phyloP scores from a whole-genome alignment of 228 moss, liverwort and hornwort genomes.

The Sphagnum magellanicum region DNA sequence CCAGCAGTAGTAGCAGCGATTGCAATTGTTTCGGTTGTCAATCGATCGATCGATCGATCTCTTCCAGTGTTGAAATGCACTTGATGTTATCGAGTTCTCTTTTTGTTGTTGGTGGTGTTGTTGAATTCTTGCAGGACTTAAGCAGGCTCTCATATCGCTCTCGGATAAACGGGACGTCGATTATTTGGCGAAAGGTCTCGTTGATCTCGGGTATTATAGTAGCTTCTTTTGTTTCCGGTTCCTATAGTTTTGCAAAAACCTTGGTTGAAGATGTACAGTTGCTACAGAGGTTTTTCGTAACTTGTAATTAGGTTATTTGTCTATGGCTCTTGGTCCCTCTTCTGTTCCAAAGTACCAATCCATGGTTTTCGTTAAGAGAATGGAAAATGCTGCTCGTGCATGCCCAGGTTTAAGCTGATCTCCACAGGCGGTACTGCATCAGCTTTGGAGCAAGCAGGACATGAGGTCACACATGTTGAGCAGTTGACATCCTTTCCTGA shows the following conservation, averaged over 20 bases:
- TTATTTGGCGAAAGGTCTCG: constrained; percentile 70
- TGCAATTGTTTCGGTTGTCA: neutral
- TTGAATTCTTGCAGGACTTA: constrained; percentile 35
- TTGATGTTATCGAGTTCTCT: neutral
- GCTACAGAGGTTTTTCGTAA: no score
- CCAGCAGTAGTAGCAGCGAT: neutral
- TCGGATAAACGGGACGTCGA: constrained; percentile 86
- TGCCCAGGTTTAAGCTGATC: constrained; percentile 65
- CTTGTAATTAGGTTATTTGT: no score
- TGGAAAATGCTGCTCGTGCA: neutral
- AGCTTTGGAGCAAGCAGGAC: constrained; percentile 71
- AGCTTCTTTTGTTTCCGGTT: no score
- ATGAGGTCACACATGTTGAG: constrained; percentile 72
- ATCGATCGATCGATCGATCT: neutral
- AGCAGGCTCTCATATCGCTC: constrained; percentile 86
- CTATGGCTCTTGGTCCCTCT: no score
- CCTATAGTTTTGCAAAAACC: no score
- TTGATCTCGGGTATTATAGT: constrained; percentile 52
- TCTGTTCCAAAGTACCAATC: no score
- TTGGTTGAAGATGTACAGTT: no score
- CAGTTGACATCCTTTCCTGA: constrained; percentile 82
- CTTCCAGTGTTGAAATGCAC: neutral
- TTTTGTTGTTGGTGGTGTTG: neutral
- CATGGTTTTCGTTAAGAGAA: no score
- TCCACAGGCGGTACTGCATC: constrained; percentile 91